Evolutionary conservation across 352 stramenopile species (phyloP), one percentile per base, ranked within the genome.

Genomic region (Phytophthora ohioensis): DNA sequence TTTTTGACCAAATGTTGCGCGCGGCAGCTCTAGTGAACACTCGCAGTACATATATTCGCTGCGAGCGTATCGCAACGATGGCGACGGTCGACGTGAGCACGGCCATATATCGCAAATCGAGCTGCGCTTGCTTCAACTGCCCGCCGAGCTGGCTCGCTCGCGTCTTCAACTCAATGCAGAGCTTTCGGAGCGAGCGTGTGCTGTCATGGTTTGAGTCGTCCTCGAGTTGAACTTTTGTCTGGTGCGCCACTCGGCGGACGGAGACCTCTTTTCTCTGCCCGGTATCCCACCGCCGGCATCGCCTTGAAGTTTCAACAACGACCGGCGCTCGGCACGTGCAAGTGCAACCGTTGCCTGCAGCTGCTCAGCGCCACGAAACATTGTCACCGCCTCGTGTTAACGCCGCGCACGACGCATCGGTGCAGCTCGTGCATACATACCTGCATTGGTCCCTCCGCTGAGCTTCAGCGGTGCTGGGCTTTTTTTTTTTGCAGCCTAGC

Each of bases 81-180:
- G 15, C 43, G 21, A 42, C 46, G 42, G 58, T 32, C 38, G 15
- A 35, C 43, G 21, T 69, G 62, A 69, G 62, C 62, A 43, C 42
- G 30, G 35, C 42, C 62, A 64, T 43, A 10, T 38, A 17, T 11
- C 27, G 42, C 62, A 69, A 69, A 69, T 69, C 51, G 34, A 62
- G 17, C 42, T 13, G 31, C n/a, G 21, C 17, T 35, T 41, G 57
- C 38, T 58, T 38, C 48, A 66, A 52, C 11, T 13, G 48, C 15
- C 48, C 32, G 34, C 27, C 32, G 21, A 4, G 57, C 57, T 57
- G 57, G 57, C 57, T 65, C 36, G 38, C 46, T n/a, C 39, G 31
- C 17, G 49, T 8, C 51, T 69, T 69, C 52, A 69, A 63, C 27
- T 41, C 15, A 27, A 27, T 27, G 21, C 21, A 15, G 41, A 69